These are phyloP conservation scores for Saprolegnia diclina DNA, from an alignment of 352 stramenopile species.

Conservation along the genomic window DNA sequence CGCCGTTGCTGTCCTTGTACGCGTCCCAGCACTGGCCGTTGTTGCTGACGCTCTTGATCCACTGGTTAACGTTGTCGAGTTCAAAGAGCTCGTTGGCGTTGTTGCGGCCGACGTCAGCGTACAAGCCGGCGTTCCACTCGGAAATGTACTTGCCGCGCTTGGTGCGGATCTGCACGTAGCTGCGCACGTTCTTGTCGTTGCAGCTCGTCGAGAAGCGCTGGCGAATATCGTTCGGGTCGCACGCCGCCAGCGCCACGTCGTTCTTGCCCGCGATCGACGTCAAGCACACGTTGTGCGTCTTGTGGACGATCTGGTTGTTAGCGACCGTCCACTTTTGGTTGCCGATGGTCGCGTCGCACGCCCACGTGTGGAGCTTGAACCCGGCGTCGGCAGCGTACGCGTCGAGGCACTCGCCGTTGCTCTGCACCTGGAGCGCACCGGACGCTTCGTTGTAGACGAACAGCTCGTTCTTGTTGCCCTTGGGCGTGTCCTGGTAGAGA, in stretches of 20 bases:
- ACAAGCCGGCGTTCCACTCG: constrained; percentile 1
- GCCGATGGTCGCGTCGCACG: background rate
- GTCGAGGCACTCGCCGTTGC: constrained; percentile 15
- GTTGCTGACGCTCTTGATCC: background rate
- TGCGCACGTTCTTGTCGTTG: background rate
- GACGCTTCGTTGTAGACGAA: background rate
- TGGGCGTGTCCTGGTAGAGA: constrained; percentile 7
- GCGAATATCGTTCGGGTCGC: background rate
- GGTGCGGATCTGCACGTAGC: constrained; percentile 6
- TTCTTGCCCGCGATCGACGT: background rate
- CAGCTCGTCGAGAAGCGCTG: background rate
- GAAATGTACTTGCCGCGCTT: constrained; percentile 11
- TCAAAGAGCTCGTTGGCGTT: constrained; percentile 10
- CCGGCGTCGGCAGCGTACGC: background rate
- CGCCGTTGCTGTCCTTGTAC: constrained; percentile 15
- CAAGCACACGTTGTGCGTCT: background rate
- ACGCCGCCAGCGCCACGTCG: background rate
- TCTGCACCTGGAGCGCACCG: background rate
- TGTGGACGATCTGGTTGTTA: background rate
- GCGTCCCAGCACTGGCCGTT: constrained; percentile 33
- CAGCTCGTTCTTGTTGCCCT: constrained; percentile 8
- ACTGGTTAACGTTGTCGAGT: background rate
- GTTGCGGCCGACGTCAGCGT: background rate
- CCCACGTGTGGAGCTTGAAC: constrained; percentile 10
- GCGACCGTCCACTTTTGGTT: constrained; percentile 16